These are phyloP conservation scores for Medicago lupulina DNA, from an alignment of 306 rosid genomes.

Conservation along the genomic window DNA sequence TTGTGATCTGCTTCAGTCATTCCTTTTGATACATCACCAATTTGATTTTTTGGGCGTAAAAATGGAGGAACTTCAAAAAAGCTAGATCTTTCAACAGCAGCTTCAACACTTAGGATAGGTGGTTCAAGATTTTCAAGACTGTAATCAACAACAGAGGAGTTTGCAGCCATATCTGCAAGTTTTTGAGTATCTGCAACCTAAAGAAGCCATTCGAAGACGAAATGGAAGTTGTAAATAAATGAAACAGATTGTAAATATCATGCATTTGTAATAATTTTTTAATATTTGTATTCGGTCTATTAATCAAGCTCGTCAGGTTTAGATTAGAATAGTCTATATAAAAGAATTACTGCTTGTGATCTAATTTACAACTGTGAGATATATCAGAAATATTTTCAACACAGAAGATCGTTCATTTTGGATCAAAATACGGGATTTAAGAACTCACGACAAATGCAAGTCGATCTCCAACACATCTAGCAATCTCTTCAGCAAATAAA, in stretches of 20 bases:
- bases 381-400: neutral
- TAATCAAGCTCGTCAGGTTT: neutral
- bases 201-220: constrained; percentile 40
- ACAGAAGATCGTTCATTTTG: constrained; percentile 13
- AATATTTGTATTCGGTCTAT: neutral
- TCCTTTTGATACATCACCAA: constrained; percentile 87
- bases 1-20: constrained; percentile 85
- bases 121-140: constrained; percentile 60
- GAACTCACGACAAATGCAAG: constrained; percentile 81
- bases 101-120: constrained; percentile 78
- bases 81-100: constrained; percentile 76
- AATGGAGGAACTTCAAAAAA: constrained; percentile 73
- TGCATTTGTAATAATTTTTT: neutral
- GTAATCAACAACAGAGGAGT: constrained; percentile 66
- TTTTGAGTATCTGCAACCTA: constrained; percentile 95
- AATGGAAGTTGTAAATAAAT: constrained; percentile 26
- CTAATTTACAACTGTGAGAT: too few relatives aligned
- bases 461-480: constrained; percentile 69
- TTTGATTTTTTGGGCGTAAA: constrained; percentile 54
- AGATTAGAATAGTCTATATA: too few relatives aligned
- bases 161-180: constrained; percentile 77
- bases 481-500: constrained; percentile 72
- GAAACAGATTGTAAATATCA: constrained; percentile 1
- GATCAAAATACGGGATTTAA: constrained; percentile 21
- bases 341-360: too few relatives aligned